Evolutionary conservation across 345 rosid species (phyloP), one percentile per base, ranked within the genome.

Genomic region (Rhizophora mangle): DNA sequence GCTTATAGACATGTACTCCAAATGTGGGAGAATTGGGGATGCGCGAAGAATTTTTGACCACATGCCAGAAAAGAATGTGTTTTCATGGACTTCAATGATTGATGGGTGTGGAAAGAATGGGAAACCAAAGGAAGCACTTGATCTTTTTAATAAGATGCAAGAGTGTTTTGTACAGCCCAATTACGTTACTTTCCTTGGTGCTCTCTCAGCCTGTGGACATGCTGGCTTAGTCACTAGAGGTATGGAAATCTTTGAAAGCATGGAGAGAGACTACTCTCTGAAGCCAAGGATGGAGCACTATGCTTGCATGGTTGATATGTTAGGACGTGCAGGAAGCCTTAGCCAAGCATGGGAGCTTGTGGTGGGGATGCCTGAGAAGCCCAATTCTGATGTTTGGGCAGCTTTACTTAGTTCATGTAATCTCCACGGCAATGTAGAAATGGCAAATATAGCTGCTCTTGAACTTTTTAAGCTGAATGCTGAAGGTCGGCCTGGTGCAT

Each of bases 91-190:
- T 62, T 94, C 97, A 1, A 82, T 94, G 97, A 91, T 94, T 27
- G 98, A 88, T 85, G 98, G 98, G n/a, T 89, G 83, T 63, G 98
- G 97, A 11, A 91, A 88, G 80, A 94, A 88, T 71, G 97, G 97
- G 52, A 76, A 79, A 60, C 84, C 95, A 21, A 67, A 71, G 64
- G 81, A 87, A 87, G 96, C 97, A 27, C 97, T 94, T 0, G 60
- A 84, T 56, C 93, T 89, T 66, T 94, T 94, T 61, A 0, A 60
- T 68, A 53, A 39, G 73, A 89, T 91, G 97, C 83, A 72, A 68
- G 77, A 80, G 15, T 79, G 70, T 51, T 15, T 49, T 60, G 46
- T 88, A 37, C 78, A 85, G 70, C 95, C 95, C 4, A 91, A 94
- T 72, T 60, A 82, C 39, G 95, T 94, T 29, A 94, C 98, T 11